Conservation (phyloP, 1,284 basidiomycete species). For the Heliocybe sulcata region DNA sequence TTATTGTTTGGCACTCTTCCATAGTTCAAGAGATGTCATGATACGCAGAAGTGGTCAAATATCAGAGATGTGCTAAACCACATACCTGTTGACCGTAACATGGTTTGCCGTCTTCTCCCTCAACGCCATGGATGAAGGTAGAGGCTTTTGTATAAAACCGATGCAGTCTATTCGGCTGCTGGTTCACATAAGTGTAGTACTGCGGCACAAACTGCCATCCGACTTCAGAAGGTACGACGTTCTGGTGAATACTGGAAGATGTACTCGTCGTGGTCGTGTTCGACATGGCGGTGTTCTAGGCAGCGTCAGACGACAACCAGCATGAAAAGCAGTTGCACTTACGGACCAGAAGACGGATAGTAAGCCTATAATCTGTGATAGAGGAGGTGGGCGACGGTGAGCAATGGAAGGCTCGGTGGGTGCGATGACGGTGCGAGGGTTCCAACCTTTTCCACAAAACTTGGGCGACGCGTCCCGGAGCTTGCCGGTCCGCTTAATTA, state of each 20-base stretch:
- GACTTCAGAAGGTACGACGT: constrained; percentile 80
- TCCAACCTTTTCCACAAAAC: neutral
- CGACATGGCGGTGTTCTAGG: constrained; percentile 21
- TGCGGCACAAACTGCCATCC: constrained; percentile 97
- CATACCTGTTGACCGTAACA: constrained; percentile 90
- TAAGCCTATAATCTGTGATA: neutral
- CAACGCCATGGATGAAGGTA: constrained; percentile 93
- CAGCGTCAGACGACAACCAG: neutral
- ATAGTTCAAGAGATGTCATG: too few relatives aligned
- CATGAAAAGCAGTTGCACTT: neutral
- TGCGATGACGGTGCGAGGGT: constrained; percentile 1
- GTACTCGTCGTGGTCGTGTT: constrained; percentile 23
- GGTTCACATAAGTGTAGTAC: constrained; percentile 98
- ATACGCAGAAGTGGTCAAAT: constrained; percentile 6
- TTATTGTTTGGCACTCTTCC: too few relatives aligned
- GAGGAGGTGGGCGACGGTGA: neutral
- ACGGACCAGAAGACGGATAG: neutral
- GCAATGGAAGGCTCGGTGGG: neutral
- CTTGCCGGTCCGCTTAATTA: neutral
- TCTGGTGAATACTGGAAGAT: constrained; percentile 28
- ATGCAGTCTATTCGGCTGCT: constrained; percentile 92
- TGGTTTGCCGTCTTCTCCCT: constrained; percentile 86
- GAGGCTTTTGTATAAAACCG: constrained; percentile 99
- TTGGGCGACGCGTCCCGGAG: neutral
- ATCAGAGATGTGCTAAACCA: constrained; percentile 11